Conservation (phyloP, 2,329 filamentous ascomycete species). For the Thielaviopsis musarum region DNA sequence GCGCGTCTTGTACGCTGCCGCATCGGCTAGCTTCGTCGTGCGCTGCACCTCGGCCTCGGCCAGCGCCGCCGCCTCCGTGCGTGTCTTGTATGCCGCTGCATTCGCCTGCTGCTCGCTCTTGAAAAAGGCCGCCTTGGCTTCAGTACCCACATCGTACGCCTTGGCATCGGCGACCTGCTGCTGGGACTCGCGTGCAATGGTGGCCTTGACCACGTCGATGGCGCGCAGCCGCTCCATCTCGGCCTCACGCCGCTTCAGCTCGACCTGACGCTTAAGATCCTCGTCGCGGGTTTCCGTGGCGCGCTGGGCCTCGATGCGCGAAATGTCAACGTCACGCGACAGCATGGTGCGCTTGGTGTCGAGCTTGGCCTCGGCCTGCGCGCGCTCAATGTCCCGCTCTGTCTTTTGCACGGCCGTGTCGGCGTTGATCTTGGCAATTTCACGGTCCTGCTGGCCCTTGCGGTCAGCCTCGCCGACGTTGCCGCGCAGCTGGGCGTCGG, state of each 20-base stretch:
- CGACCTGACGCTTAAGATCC: constrained; percentile 62
- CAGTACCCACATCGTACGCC: constrained; percentile 47
- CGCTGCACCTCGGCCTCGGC: constrained; percentile 25
- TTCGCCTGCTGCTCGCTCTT: constrained; percentile 35
- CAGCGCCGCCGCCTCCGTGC: constrained; percentile 24
- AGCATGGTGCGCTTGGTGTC: constrained; percentile 57
- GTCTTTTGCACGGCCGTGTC: constrained; percentile 74
- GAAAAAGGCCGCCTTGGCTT: constrained; percentile 39
- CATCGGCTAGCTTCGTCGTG: constrained; percentile 33
- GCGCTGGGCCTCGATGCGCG: constrained; percentile 56
- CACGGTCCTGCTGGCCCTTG: constrained; percentile 64
- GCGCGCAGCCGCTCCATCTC: constrained; percentile 69
- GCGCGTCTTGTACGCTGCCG: constrained; percentile 27
- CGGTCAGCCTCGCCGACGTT: constrained; percentile 65
- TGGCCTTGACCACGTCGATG: constrained; percentile 60
- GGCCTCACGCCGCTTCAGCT: constrained; percentile 60
- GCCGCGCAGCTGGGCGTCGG: constrained; percentile 45
- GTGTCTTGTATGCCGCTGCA: constrained; percentile 32
- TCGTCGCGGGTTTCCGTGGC: constrained; percentile 61
- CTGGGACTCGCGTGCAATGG: constrained; percentile 48
- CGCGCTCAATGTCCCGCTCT: constrained; percentile 67
- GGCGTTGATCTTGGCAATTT: constrained; percentile 76
- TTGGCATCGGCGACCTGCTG: constrained; percentile 51
- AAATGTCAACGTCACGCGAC: constrained; percentile 56
- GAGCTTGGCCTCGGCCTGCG: constrained; percentile 60